Evolutionary conservation across 257 asterid species (phyloP).

Genomic region (Scutellaria baicalensis): DNA sequence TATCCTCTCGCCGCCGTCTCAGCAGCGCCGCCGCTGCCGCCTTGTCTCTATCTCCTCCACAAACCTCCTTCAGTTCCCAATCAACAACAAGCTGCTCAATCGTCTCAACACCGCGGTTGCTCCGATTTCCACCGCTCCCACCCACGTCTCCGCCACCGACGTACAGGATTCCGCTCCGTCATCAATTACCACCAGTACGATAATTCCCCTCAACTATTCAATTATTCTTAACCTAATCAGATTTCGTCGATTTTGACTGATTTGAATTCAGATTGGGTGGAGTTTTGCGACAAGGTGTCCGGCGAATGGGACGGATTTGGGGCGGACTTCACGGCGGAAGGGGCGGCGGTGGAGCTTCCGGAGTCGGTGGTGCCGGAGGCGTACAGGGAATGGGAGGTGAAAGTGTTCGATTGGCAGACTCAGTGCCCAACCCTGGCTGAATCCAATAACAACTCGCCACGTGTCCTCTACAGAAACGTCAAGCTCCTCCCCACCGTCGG

Average conservation of each 20-base stretch:
- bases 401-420: conserved; percentile 91
- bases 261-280: conserved; percentile 43
- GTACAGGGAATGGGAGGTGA: conserved; percentile 85
- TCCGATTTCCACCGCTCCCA: conserved; percentile 1
- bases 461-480: conserved; percentile 49
- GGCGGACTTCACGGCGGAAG: conserved; percentile 67
- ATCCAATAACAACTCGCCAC: conserved; percentile 5
- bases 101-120: neutral
- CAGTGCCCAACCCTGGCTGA: conserved; percentile 93
- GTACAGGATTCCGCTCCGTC: conserved; percentile 17
- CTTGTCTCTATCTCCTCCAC: conserved; percentile 2
- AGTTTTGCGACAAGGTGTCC: conserved; percentile 52
- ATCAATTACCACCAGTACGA: conserved; percentile 6
- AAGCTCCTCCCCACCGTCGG: conserved; percentile 89
- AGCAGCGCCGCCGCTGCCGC: conserved; percentile 1
- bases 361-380: conserved; percentile 88
- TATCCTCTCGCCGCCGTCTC: conserved; percentile 14
- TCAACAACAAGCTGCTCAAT: neutral
- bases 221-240: neutral
- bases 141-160: conserved; percentile 10
- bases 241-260: neutral
- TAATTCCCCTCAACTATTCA: neutral
- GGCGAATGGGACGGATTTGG: conserved; percentile 99
- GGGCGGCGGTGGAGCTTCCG: conserved; percentile 64
- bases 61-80: conserved; percentile 3